A percentile compares a stretch with the other conserved stretches of the same genome.
Evolutionary conservation across 148 eudicot species (phyloP).

Genomic region (Camellia japonica): DNA sequence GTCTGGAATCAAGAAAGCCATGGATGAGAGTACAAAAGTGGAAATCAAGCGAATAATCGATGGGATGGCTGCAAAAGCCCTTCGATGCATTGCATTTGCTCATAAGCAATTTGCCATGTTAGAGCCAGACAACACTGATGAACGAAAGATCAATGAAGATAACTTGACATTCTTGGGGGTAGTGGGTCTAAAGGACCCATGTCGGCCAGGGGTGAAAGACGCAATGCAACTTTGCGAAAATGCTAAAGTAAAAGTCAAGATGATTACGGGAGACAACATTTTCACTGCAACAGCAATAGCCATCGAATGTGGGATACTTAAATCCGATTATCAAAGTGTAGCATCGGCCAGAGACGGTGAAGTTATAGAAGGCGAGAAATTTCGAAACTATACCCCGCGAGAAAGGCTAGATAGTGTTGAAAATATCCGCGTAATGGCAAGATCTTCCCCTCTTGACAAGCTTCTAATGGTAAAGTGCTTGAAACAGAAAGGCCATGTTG

Average conservation of each 20-base stretch:
- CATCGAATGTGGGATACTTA: background rate
- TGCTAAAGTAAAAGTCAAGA: background rate
- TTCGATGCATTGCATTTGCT: constrained; percentile 2
- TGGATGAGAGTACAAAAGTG: background rate
- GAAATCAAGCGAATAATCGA: background rate
- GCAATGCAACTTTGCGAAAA: background rate
- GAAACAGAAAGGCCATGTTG: background rate
- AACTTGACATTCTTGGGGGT: background rate
- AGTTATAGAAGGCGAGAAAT: background rate
- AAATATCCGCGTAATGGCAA: background rate
- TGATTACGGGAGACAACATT: constrained; percentile 2
- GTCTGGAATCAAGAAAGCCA: background rate
- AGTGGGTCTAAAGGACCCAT: constrained; percentile 1
- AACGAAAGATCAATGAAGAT: background rate
- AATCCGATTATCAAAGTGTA: background rate
- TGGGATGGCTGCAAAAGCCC: too few relatives aligned
- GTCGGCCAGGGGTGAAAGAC: background rate
- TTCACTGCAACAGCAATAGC: constrained; percentile 3
- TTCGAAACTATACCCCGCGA: background rate
- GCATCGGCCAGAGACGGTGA: too few relatives aligned
- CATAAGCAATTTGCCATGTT: background rate
- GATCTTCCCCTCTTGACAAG: constrained; percentile 5
- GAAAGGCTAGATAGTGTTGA: background rate
- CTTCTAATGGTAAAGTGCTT: constrained; percentile 6
- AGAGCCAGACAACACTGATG: background rate